These are phyloP conservation scores for Boletus bicolor DNA, from an alignment of 768 basidiomycete genomes.

Conservation along the genomic window DNA sequence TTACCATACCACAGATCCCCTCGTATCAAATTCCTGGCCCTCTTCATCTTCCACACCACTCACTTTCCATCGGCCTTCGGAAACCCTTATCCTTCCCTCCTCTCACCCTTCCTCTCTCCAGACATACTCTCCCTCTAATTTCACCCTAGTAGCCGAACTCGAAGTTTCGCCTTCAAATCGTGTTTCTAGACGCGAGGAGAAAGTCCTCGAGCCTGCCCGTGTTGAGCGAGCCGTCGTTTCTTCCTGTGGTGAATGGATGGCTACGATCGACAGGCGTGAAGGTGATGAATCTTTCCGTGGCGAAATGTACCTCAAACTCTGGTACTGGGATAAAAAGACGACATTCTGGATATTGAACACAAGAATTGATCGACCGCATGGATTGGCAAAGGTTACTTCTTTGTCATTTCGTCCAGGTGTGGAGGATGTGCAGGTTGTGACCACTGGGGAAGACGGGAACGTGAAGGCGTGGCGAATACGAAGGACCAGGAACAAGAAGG, in stretches of 20 bases:
- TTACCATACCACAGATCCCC: conserved; percentile 32
- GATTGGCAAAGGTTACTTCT: conserved; percentile 54
- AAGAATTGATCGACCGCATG: conserved; percentile 86
- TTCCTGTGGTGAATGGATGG: conserved; percentile 81
- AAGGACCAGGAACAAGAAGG: conserved; percentile 42
- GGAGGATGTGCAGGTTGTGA: conserved; percentile 51
- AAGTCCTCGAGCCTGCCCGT: conserved; percentile 65
- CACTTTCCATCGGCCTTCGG: conserved; percentile 68
- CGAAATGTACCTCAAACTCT: conserved; percentile 85
- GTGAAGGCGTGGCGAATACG: conserved; percentile 82
- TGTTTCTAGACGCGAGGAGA: conserved; percentile 78
- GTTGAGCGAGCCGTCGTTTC: conserved; percentile 72
- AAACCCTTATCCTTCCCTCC: conserved; percentile 82
- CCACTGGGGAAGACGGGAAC: conserved; percentile 68
- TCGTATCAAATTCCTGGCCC: conserved; percentile 31
- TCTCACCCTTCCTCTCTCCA: conserved; percentile 96
- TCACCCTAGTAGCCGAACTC: conserved; percentile 75
- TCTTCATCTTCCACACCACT: conserved; percentile 56
- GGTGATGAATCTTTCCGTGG: conserved; percentile 61
- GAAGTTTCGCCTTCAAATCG: conserved; percentile 94
- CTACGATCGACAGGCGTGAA: conserved; percentile 77
- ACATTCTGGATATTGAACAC: conserved; percentile 78
- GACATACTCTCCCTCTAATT: conserved; percentile 73
- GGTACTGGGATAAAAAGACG: conserved; percentile 74
- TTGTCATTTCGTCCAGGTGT: conserved; percentile 63